Base-by-base conservation (phyloP, 768 basidiomycete species). In the Boletus insuetus region DNA sequence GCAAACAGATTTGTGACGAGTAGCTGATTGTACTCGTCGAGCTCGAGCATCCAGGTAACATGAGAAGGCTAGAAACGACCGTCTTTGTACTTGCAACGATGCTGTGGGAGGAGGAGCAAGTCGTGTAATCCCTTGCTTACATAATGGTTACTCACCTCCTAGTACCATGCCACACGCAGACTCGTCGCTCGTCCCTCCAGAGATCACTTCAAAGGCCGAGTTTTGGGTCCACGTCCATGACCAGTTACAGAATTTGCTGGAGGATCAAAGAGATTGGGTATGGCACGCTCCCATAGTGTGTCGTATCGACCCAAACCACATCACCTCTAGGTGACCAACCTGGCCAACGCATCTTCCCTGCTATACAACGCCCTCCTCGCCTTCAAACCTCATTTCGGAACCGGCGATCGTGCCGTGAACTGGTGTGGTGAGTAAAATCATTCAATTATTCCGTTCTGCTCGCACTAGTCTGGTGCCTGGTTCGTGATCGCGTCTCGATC, bases 91-190 rank as follows among this genome's bases (percentile, higher is more conserved):
- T n/a, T 26, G 20, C 19, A 4, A 38, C 9, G 9, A 14, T 11
- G 38, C 20, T n/a, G 16, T 44, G 35, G 22, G 34, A 43, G 12
- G 41, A 46, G 45, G 47, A 41, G 48, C 13, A n/a, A 9, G 16
- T 17, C 2, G 46, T 20, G 37, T 26, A 56, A 50, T 3, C 53
- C 3, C 29, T 12, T 26, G 9, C 51, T 59, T 56, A 60, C 47
- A 48, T 60, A 61, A 62, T 2, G 9, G 29, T n/a, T 26, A 17
- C 46, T 46, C 6, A 20, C 19, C 35, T 17, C 11, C 24, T 16
- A 50, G 29, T 89, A 16, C 37, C 39, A 93, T 93, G 91, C 87
- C 85, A 19, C 92, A 94, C 75, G 91, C 93, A 54, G 92, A 94
- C 66, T 77, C 85, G 12, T 85, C 87, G 1, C 70, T 85, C 16